Conservation (phyloP, 164 flowering plant species). For the Litsea cubeba region DNA sequence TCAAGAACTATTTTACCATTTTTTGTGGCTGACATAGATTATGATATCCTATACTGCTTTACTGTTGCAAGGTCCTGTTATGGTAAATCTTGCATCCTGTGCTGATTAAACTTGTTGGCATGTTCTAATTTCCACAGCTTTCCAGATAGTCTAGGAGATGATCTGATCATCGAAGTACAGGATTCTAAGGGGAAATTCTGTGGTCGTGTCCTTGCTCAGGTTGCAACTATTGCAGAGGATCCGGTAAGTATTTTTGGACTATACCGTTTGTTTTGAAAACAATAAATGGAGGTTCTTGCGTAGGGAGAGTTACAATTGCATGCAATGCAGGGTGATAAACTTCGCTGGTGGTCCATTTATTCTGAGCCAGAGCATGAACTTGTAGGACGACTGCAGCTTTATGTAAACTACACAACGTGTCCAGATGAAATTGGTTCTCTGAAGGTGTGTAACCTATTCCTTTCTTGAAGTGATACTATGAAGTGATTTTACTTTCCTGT, state of each 20-base stretch:
- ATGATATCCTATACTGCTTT: not conserved
- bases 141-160: conserved; percentile 89
- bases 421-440: conserved; percentile 63
- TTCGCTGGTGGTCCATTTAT: conserved; percentile 96
- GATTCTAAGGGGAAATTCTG: conserved; percentile 75
- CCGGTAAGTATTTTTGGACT: conserved; percentile 39
- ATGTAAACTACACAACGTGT: conserved; percentile 65
- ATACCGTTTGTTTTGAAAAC: not conserved
- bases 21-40: not conserved
- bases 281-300: conserved; percentile 4
- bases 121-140: conserved; percentile 43
- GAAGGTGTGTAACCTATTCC: conserved; percentile 40
- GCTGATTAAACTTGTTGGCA: not conserved
- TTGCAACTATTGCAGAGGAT: conserved; percentile 80
- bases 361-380: conserved; percentile 88
- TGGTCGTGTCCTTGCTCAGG: conserved; percentile 87
- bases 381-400: conserved; percentile 79
- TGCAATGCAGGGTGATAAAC: conserved; percentile 73
- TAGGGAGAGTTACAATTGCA: conserved; percentile 9
- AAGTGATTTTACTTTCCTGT: not conserved
- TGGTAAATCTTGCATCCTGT: not conserved
- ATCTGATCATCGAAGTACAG: conserved; percentile 71
- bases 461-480: not conserved
- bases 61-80: conserved; percentile 12
- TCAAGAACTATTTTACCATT: not conserved